phyloP scores from a whole-genome alignment of 2,329 filamentous ascomycete genomes.

The Diaporthe ampelina region DNA sequence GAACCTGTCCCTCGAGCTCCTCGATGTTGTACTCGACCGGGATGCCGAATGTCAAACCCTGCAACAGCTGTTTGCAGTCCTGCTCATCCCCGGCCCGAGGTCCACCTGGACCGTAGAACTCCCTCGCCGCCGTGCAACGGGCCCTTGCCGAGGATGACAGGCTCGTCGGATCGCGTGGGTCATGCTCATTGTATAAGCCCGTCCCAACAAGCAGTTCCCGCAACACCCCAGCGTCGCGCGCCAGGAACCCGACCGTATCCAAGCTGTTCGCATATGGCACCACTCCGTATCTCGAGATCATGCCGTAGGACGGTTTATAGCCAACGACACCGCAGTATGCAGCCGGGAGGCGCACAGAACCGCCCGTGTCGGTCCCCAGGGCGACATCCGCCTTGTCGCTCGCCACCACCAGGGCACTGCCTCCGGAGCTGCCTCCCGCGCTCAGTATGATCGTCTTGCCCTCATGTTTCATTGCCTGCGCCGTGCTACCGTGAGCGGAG shows the following conservation, averaged over 20 bases:
- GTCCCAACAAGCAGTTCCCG: slow-evolving; percentile 65
- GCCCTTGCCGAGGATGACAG: slow-evolving; percentile 69
- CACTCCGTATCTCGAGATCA: slow-evolving; percentile 87
- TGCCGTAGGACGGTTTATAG: slow-evolving; percentile 93
- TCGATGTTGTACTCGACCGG: slow-evolving; percentile 88
- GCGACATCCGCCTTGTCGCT: slow-evolving; percentile 71
- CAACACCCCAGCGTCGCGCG: slow-evolving; percentile 65
- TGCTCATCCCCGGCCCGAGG: slow-evolving; percentile 39
- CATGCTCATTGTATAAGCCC: slow-evolving; percentile 66
- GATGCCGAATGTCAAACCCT: slow-evolving; percentile 65
- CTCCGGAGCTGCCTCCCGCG: slow-evolving; percentile 91
- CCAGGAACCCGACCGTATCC: slow-evolving; percentile 88
- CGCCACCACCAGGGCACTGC: slow-evolving; percentile 88
- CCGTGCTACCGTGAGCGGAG: slow-evolving; percentile 48
- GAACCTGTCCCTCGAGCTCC: slow-evolving; percentile 80
- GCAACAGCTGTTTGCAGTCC: slow-evolving; percentile 45
- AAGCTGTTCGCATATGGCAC: slow-evolving; percentile 93
- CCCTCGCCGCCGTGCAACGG: slow-evolving; percentile 55
- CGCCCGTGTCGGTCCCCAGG: slow-evolving; percentile 93
- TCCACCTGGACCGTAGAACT: slow-evolving; percentile 44
- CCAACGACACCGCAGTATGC: slow-evolving; percentile 88
- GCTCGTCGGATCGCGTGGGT: slow-evolving; percentile 82
- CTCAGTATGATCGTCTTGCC: slow-evolving; percentile 61
- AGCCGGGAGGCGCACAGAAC: slow-evolving; percentile 87
- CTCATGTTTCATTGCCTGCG: slow-evolving; percentile 41